phyloP scores from a whole-genome alignment of 352 stramenopile species.

The Peronospora farinosa region DNA sequence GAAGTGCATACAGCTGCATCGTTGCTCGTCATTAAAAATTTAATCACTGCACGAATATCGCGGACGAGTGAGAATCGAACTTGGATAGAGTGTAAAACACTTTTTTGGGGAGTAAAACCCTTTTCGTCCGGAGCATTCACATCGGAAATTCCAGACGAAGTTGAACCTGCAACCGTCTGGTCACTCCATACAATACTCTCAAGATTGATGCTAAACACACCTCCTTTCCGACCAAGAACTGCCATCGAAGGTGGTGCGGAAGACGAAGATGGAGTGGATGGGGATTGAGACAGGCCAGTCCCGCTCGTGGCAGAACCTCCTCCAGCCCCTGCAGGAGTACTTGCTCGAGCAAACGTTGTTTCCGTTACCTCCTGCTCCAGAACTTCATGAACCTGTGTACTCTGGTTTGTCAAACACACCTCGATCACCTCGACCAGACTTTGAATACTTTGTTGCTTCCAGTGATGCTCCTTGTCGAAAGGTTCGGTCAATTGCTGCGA shows the following conservation, averaged over 20 bases:
- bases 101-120: slow-evolving; percentile 14
- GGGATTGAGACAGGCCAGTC: slow-evolving; percentile 6
- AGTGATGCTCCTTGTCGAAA: slow-evolving; percentile 56
- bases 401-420: slow-evolving; percentile 73
- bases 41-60: slow-evolving; percentile 53
- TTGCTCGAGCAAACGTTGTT: slow-evolving; percentile 54
- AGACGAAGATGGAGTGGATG: slow-evolving; percentile 18
- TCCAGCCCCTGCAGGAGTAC: slow-evolving; percentile 12
- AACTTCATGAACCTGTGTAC: slow-evolving; percentile 56
- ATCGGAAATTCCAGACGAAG: slow-evolving; percentile 14
- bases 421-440: slow-evolving; percentile 72
- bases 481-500: slow-evolving; percentile 38
- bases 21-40: slow-evolving; percentile 55
- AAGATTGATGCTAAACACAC: slow-evolving; percentile 68
- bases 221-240: slow-evolving; percentile 35
- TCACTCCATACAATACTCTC: slow-evolving; percentile 84
- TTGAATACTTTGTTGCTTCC: slow-evolving; percentile 71
- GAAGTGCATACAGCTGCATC: slow-evolving; percentile 45
- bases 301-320: slow-evolving; percentile 12
- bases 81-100: slow-evolving; percentile 41
- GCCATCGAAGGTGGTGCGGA: slow-evolving; percentile 22
- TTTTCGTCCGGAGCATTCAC: slow-evolving; percentile 23
- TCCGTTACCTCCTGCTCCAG: slow-evolving; percentile 66
- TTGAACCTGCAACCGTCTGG: slow-evolving; percentile 21
- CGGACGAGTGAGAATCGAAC: slow-evolving; percentile 70